Evolutionary conservation across 331 rosid genomes (phyloP).

Genomic region (Dryas integrifolia): DNA sequence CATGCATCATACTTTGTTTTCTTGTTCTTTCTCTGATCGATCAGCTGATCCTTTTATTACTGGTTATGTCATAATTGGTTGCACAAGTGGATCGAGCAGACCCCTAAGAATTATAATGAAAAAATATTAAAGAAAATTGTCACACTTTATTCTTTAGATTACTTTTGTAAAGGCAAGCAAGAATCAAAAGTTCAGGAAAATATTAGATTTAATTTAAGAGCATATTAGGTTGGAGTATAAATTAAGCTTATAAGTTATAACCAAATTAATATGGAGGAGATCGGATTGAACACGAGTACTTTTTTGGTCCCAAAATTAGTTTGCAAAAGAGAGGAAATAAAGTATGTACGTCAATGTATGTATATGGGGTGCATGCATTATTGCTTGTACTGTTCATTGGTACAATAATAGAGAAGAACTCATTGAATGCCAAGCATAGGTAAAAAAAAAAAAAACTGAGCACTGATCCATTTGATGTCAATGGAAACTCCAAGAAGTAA

Average conservation of each 20-base stretch:
- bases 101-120: background rate
- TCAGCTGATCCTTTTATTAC: background rate
- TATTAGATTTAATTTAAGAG: no score
- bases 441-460: background rate
- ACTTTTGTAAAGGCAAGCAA: no score
- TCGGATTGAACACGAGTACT: background rate
- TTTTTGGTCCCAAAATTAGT: background rate
- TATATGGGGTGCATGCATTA: constrained; percentile 6
- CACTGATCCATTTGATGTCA: no score
- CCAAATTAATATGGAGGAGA: background rate
- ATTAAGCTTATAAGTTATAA: no score
- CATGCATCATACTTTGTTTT: background rate
- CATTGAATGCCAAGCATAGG: background rate
- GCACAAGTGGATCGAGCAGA: constrained; percentile 3
- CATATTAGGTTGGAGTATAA: no score
- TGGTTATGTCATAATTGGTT: background rate
- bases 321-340: background rate
- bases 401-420: constrained; percentile 1
- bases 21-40: background rate
- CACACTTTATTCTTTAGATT: no score
- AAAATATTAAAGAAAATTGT: no score
- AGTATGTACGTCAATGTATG: background rate
- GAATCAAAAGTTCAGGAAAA: no score
- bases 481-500: no score
- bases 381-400: background rate